Conservation (phyloP, 495 filamentous ascomycete genomes). For the Penicillium odoratum region DNA sequence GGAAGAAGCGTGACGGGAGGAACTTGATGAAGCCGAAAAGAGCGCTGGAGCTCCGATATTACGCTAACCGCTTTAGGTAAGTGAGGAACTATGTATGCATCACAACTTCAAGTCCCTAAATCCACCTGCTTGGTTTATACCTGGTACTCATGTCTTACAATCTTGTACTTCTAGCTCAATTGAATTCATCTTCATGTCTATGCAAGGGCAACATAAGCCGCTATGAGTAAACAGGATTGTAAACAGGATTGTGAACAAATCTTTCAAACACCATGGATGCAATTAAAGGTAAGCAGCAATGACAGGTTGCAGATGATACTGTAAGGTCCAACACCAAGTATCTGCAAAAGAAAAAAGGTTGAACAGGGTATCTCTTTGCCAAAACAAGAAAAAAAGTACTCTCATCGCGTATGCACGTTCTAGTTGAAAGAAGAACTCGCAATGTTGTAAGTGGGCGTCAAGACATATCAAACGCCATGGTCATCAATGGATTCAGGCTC, state of each 20-base stretch:
- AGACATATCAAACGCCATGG: constrained; percentile 7
- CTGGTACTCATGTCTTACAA: background rate
- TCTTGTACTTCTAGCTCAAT: background rate
- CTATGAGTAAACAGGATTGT: constrained; percentile 1
- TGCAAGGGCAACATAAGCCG: background rate
- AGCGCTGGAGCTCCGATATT: constrained; percentile 23
- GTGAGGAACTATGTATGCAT: background rate
- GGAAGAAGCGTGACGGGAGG: background rate
- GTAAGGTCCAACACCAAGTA: constrained; percentile 21
- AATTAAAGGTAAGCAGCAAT: background rate
- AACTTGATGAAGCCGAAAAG: constrained; percentile 24
- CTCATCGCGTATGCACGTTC: constrained; percentile 20
- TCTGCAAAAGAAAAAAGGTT: constrained; percentile 25
- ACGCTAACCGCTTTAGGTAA: constrained; percentile 25
- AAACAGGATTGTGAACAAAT: constrained; percentile 11
- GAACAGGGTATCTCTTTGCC: constrained; percentile 26
- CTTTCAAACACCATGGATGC: constrained; percentile 27
- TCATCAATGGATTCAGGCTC: background rate
- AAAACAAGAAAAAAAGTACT: constrained; percentile 8
- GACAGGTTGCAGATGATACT: constrained; percentile 13
- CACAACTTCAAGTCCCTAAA: no score
- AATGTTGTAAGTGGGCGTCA: constrained; percentile 8
- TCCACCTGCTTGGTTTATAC: no score
- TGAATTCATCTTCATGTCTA: background rate
- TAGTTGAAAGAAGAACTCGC: constrained; percentile 13